Conservation (phyloP, 1,139 yeast genomes). For the Williopsis jadinii region DNA sequence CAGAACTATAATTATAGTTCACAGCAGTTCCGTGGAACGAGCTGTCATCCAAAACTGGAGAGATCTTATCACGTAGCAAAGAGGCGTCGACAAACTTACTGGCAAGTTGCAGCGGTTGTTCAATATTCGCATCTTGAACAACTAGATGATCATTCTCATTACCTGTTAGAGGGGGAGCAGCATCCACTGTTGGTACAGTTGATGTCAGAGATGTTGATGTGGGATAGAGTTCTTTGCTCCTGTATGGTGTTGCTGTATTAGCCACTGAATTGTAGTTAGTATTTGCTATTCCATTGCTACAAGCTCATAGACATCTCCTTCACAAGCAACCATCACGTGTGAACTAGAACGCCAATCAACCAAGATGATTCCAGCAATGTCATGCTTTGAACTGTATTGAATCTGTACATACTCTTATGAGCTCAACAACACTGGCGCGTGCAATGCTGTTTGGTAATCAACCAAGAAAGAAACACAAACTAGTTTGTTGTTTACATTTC, state of each 20-base stretch:
- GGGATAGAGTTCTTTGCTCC: conserved; percentile 14
- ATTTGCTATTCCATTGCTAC: neutral
- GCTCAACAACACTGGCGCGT: too few relatives aligned
- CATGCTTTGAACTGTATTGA: too few relatives aligned
- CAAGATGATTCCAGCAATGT: too few relatives aligned
- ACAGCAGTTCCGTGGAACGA: conserved; percentile 34
- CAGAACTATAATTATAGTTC: conserved; percentile 32
- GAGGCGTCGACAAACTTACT: conserved; percentile 33
- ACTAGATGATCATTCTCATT: conserved; percentile 18
- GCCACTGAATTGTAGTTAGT: conserved; percentile 14
- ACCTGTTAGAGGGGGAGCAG: conserved; percentile 7
- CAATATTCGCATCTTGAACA: conserved; percentile 14
- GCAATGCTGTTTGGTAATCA: too few relatives aligned
- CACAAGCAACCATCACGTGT: too few relatives aligned
- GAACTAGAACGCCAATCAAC: too few relatives aligned
- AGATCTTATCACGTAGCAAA: conserved; percentile 29
- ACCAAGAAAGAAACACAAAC: too few relatives aligned
- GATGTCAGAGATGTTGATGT: conserved; percentile 3
- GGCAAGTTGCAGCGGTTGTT: conserved; percentile 31
- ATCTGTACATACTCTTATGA: too few relatives aligned
- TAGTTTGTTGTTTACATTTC: too few relatives aligned
- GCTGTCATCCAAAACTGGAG: conserved; percentile 34
- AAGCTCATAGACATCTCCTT: too few relatives aligned
- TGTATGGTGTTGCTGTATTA: conserved; percentile 19
- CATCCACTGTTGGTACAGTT: conserved; percentile 3